Conservation (phyloP, 2,329 filamentous ascomycete species). For the Nemania bipapillata region DNA sequence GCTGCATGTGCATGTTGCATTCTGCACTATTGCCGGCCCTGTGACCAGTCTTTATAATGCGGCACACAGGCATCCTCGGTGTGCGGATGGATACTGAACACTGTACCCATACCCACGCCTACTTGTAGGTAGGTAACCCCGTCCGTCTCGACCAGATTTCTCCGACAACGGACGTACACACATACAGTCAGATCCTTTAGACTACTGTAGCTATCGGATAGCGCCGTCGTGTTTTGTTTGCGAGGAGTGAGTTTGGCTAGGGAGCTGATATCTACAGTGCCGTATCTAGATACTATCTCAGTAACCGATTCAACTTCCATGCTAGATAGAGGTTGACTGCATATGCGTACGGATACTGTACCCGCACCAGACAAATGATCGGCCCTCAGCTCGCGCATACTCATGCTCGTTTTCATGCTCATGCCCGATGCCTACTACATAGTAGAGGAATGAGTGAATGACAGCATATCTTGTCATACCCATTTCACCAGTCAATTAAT, state of each 20-base stretch:
- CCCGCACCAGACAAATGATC: no score
- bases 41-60: conserved; percentile 27
- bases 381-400: no score
- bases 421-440: no score
- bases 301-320: no score
- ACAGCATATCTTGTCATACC: no score
- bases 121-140: background rate
- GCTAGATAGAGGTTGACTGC: no score
- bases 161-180: conserved; percentile 32
- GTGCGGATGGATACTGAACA: background rate
- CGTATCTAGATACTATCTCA: background rate
- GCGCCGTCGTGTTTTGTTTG: background rate
- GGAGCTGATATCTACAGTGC: background rate
- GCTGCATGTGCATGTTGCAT: conserved; percentile 11
- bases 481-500: no score
- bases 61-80: background rate
- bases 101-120: no score
- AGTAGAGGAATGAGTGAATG: no score
- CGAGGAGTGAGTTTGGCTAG: background rate
- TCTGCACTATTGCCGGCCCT: conserved; percentile 21
- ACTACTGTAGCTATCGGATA: conserved; percentile 1
- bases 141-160: background rate
- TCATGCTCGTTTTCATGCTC: no score
- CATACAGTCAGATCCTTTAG: conserved; percentile 1
- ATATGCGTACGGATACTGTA: no score